Evolutionary conservation across 331 rosid genomes (phyloP), one percentile per base, ranked within the genome.

Genomic region (Quercus lobata): DNA sequence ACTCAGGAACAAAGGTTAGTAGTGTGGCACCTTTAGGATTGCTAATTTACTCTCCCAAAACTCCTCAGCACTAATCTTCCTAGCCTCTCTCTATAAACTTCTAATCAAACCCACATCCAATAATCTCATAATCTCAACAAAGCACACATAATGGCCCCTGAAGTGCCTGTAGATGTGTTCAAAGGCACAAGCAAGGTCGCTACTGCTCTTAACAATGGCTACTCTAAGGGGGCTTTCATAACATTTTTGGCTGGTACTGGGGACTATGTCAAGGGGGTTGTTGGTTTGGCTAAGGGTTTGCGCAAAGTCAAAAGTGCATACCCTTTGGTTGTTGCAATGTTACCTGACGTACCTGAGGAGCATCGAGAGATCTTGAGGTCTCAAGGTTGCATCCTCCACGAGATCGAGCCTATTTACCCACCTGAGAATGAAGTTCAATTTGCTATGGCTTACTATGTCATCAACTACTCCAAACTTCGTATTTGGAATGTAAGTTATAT

Each of bases 401-500:
- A 88, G 85, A 90, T 90, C 55, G 88, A 81, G 41, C 94, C 94
- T 1, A 82, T 90, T 30, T 85, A 81, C 74, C 92, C 94, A 41
- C 94, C 94, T 6, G 65, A 82, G 21, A 83, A 82, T 15, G 90
- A 90, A 60, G 72, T 78, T 11, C 81, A 88, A 81, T 90, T 86
- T 75, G 94, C 94, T 3, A 87, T 90, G 94, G 87, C 92, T 1
- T 87, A 88, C 74, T 90, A 86, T 52, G 91, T 90, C 74, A 87
- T 88, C 88, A 90, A 88, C 92, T 88, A 90, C 86, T 90, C 94
- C 74, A 90, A 90, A 75, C 94, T 90, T 34, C 91, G 88, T n/a
- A 88, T 88, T 69, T 90, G 94, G 94, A 76, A 88, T 60, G 94
- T 88, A 82, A 82, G 90, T 76, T 9, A 17, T 17, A 44, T 54